Conservation (phyloP, 108 stramenopile genomes). For the Cyclotella choctawhatcheeana region DNA sequence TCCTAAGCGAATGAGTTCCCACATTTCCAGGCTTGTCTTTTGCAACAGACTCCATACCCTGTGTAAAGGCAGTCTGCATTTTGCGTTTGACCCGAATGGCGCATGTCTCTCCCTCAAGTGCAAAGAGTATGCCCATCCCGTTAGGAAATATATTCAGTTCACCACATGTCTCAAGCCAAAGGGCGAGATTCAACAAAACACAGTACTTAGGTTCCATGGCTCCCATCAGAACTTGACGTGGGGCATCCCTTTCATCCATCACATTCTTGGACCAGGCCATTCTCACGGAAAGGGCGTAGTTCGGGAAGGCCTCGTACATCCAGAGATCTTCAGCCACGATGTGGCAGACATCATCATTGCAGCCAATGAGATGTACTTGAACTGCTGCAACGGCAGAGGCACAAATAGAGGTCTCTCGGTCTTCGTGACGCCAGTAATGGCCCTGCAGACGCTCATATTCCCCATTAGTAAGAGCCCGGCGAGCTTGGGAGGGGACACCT, state of each 20-base stretch:
- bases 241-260: constrained; percentile 22
- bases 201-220: constrained; percentile 18
- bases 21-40: neutral
- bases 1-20: neutral
- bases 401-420: constrained; percentile 5
- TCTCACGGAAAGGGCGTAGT: constrained; percentile 5
- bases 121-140: neutral
- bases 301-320: neutral
- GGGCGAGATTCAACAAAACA: neutral
- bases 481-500: constrained; percentile 8
- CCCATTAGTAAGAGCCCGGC: neutral
- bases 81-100: neutral
- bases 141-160: neutral
- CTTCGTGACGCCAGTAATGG: neutral
- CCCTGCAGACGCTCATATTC: constrained; percentile 21
- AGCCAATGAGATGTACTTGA: constrained; percentile 13
- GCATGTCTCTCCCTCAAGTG: neutral
- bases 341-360: constrained; percentile 14
- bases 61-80: neutral
- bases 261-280: constrained; percentile 30
- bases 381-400: neutral
- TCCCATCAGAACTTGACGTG: constrained; percentile 22
- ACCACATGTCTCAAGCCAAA: constrained; percentile 8
- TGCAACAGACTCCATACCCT: neutral
- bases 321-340: constrained; percentile 4